Evolutionary conservation across 2,329 filamentous ascomycete genomes (phyloP).

Genomic region (Endoconidiophora polonica): DNA sequence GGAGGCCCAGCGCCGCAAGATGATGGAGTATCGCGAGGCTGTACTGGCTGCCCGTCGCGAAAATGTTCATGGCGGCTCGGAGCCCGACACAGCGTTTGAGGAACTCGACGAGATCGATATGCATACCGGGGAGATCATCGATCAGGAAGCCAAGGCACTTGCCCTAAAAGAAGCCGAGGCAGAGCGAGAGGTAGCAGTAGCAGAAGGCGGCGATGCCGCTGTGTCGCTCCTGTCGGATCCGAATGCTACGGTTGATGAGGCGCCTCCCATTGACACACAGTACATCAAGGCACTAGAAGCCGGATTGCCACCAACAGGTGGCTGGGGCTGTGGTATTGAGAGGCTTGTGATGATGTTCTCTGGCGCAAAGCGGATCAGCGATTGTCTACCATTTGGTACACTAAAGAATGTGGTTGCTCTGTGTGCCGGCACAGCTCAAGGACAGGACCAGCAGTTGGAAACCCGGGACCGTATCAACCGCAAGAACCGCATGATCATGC

Average conservation of each 20-base stretch:
- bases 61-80: conserved; percentile 17
- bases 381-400: conserved; percentile 79
- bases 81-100: conserved; percentile 16
- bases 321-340: conserved; percentile 91
- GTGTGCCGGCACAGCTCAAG: conserved; percentile 12
- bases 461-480: conserved; percentile 11
- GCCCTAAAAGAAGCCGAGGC: conserved; percentile 1
- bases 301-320: conserved; percentile 85
- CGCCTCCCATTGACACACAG: conserved; percentile 48
- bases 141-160: conserved; percentile 14
- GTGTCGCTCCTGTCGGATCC: conserved; percentile 13
- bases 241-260: conserved; percentile 19
- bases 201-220: background rate
- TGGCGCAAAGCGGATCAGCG: conserved; percentile 60
- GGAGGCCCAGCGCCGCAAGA: conserved; percentile 69
- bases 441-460: conserved; percentile 13
- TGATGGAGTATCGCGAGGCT: conserved; percentile 36
- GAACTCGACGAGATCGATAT: conserved; percentile 24
- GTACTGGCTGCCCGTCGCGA: conserved; percentile 13
- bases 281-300: conserved; percentile 76
- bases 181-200: conserved; percentile 21
- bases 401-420: conserved; percentile 50
- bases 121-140: conserved; percentile 12
- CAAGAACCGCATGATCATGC: conserved; percentile 7
- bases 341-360: conserved; percentile 81